Percentiles rank a stretch among this genome's conserved stretches.
Evolutionary conservation across 2,329 filamentous ascomycete genomes (phyloP).

Genomic region (Pseudogymnoascus sp.): DNA sequence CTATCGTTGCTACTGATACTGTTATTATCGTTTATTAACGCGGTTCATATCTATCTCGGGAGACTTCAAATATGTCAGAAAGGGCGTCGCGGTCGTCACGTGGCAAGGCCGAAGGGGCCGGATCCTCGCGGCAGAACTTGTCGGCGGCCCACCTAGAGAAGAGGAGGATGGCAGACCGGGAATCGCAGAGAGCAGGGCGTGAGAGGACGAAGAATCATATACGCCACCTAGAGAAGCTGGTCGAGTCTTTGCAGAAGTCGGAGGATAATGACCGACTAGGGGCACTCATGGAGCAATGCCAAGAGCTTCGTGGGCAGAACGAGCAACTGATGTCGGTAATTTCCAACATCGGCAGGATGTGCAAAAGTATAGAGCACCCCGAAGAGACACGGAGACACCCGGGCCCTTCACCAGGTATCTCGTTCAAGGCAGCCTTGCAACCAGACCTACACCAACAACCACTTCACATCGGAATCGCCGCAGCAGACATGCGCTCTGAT

Average conservation of each 20-base stretch:
- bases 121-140: background rate
- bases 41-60: background rate
- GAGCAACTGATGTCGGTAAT: background rate
- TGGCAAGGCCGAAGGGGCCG: background rate
- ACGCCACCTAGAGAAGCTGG: background rate
- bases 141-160: background rate
- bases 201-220: slow-evolving; percentile 6
- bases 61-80: background rate
- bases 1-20: background rate
- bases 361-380: background rate
- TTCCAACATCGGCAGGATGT: background rate
- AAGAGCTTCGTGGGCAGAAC: background rate
- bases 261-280: background rate
- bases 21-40: background rate
- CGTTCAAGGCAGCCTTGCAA: background rate
- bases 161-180: background rate
- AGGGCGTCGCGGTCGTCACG: background rate
- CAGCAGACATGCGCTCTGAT: background rate
- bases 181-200: background rate
- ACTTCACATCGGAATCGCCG: background rate
- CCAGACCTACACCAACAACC: background rate
- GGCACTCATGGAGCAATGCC: slow-evolving; percentile 1
- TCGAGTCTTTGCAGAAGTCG: background rate
- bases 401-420: background rate
- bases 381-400: background rate